Evolutionary conservation across 2,329 filamentous ascomycete genomes (phyloP).

Genomic region (Balansia obtecta): DNA sequence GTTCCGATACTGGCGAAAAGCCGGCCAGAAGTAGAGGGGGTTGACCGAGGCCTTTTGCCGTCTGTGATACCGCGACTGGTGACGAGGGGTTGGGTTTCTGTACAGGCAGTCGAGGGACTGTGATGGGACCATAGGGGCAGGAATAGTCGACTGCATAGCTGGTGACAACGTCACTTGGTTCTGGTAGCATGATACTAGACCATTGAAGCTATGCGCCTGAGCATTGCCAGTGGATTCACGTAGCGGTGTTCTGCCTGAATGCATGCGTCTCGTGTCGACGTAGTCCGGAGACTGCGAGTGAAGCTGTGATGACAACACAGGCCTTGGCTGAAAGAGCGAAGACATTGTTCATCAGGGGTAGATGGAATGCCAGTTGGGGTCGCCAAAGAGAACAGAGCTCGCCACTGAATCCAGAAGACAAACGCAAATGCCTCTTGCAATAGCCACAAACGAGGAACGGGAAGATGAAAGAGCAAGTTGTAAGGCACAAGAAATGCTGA

Average conservation of each 20-base stretch:
- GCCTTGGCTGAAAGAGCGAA: constrained; percentile 29
- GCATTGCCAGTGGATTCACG: constrained; percentile 40
- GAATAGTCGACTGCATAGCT: constrained; percentile 33
- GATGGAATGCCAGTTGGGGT: constrained; percentile 20
- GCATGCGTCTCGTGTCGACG: constrained; percentile 30
- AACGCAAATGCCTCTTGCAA: constrained; percentile 16
- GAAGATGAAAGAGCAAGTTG: constrained; percentile 18
- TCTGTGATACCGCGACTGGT: constrained; percentile 23
- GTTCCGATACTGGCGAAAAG: constrained; percentile 53
- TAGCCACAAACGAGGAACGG: constrained; percentile 17
- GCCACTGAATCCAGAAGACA: constrained; percentile 6
- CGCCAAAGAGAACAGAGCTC: constrained; percentile 16
- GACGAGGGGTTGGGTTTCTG: constrained; percentile 23
- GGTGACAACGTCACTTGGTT: constrained; percentile 29
- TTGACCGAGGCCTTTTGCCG: constrained; percentile 32
- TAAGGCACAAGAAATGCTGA: constrained; percentile 29
- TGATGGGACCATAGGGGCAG: constrained; percentile 38
- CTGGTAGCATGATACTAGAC: constrained; percentile 32
- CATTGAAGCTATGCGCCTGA: constrained; percentile 30
- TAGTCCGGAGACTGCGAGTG: constrained; percentile 36
- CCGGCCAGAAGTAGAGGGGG: constrained; percentile 48
- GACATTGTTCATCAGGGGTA: constrained; percentile 19
- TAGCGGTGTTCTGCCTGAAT: constrained; percentile 31
- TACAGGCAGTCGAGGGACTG: constrained; percentile 32
- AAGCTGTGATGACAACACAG: constrained; percentile 38